Conservation (phyloP, 1,139 yeast genomes). For the Protomyces inundatus region DNA sequence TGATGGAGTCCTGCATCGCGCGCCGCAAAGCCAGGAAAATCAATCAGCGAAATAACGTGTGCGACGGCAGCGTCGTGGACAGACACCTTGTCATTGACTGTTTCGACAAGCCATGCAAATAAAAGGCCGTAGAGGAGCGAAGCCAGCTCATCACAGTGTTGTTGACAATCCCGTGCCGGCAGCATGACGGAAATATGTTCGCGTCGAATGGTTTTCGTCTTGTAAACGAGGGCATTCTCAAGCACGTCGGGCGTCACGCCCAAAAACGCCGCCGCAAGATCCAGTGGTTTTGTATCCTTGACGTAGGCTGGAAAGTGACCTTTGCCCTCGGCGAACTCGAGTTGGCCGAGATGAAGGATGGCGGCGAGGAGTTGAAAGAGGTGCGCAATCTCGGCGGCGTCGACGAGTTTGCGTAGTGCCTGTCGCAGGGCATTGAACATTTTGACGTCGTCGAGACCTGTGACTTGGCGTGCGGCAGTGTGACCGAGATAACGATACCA, state of each 20-base stretch:
- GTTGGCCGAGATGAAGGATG: slow-evolving; percentile 44
- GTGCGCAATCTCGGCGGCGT: slow-evolving; percentile 44
- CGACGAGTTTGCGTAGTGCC: slow-evolving; percentile 38
- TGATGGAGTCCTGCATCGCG: slow-evolving; percentile 38
- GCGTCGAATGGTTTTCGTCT: slow-evolving; percentile 40
- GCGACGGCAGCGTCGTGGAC: slow-evolving; percentile 39
- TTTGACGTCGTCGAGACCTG: slow-evolving; percentile 41
- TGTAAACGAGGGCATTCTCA: slow-evolving; percentile 41
- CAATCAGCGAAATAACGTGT: slow-evolving; percentile 41
- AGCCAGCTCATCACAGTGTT: slow-evolving; percentile 44
- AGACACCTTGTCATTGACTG: slow-evolving; percentile 40
- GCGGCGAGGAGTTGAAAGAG: slow-evolving; percentile 46
- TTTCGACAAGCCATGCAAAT: slow-evolving; percentile 43
- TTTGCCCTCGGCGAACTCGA: slow-evolving; percentile 40
- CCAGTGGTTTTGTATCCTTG: slow-evolving; percentile 33
- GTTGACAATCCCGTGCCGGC: slow-evolving; percentile 44
- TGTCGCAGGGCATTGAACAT: slow-evolving; percentile 41
- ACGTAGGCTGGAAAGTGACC: slow-evolving; percentile 34
- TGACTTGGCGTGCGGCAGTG: slow-evolving; percentile 40
- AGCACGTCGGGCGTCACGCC: slow-evolving; percentile 43
- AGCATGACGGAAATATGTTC: slow-evolving; percentile 44
- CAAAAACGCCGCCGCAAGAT: slow-evolving; percentile 41
- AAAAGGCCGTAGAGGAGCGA: slow-evolving; percentile 43
- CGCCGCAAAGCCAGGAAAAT: slow-evolving; percentile 41
- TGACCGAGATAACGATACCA: slow-evolving; percentile 44